A percentile compares a stretch with the other conserved stretches of the same genome.
phyloP scores from a whole-genome alignment of 176 grass and related monocot species.

The Coix lacrymajobi region DNA sequence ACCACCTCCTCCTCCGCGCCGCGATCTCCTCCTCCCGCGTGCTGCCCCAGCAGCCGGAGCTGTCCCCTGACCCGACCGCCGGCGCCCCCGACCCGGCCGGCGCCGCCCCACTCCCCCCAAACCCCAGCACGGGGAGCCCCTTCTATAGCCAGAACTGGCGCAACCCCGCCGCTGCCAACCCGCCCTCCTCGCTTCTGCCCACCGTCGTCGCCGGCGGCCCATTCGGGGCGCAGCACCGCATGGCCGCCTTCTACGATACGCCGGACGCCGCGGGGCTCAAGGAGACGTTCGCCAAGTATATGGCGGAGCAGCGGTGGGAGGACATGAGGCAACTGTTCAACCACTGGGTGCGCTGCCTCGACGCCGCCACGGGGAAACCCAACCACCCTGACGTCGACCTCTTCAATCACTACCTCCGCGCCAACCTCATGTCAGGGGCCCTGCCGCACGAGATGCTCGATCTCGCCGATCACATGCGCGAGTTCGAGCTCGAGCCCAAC shows the following conservation, averaged over 20 bases:
- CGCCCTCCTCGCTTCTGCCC: conserved; percentile 37
- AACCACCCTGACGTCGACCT: conserved; percentile 87
- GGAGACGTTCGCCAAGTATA: conserved; percentile 61
- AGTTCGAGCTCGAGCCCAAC: conserved; percentile 69
- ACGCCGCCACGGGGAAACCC: conserved; percentile 63
- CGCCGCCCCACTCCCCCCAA: conserved; percentile 64
- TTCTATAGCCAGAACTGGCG: conserved; percentile 94
- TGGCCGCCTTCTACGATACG: conserved; percentile 38
- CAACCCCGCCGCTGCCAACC: conserved; percentile 31
- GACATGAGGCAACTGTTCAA: conserved; percentile 73
- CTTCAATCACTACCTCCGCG: conserved; percentile 88
- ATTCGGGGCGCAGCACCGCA: background rate
- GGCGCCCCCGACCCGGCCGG: background rate
- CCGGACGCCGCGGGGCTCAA: conserved; percentile 48
- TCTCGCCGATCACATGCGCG: conserved; percentile 76
- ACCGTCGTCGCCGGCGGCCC: conserved; percentile 25
- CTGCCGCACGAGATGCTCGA: conserved; percentile 57
- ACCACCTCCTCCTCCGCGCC: conserved; percentile 39
- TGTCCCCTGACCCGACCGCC: conserved; percentile 36
- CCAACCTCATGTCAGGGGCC: conserved; percentile 60
- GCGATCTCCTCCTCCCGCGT: conserved; percentile 62
- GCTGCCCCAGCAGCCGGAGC: conserved; percentile 67
- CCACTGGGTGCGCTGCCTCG: conserved; percentile 74
- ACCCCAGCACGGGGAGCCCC: conserved; percentile 76
- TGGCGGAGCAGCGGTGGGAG: conserved; percentile 68